Percentiles rank a stretch among this genome's conserved stretches.
phyloP scores from a whole-genome alignment of 2,329 filamentous ascomycete species.

The Verticillium klebahnii region DNA sequence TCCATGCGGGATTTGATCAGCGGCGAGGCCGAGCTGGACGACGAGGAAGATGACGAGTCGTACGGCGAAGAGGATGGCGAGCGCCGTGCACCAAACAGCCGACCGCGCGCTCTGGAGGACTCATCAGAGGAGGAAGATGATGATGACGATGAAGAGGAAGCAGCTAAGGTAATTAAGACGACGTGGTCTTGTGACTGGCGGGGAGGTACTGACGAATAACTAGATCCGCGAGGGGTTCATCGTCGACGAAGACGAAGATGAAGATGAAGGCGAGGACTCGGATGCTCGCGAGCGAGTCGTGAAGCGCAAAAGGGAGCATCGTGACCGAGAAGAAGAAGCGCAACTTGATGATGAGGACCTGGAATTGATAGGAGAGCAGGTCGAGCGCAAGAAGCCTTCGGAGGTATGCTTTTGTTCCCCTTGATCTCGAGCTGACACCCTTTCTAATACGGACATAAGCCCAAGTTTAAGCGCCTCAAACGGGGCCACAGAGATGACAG shows the following conservation, averaged over 20 bases:
- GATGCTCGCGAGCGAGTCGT: constrained; percentile 50
- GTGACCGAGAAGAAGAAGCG: constrained; percentile 78
- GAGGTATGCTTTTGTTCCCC: constrained; percentile 52
- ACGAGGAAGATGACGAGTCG: constrained; percentile 80
- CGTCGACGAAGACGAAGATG: constrained; percentile 84
- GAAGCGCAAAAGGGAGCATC: constrained; percentile 71
- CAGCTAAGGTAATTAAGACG: constrained; percentile 57
- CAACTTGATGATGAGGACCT: constrained; percentile 94
- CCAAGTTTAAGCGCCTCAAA: constrained; percentile 95
- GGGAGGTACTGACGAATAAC: not conserved
- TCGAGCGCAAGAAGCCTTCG: constrained; percentile 57
- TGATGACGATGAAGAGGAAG: constrained; percentile 85
- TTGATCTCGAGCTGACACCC: not conserved
- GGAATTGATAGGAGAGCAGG: constrained; percentile 81
- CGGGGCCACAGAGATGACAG: constrained; percentile 77
- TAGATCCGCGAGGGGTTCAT: constrained; percentile 95
- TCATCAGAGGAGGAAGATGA: constrained; percentile 91
- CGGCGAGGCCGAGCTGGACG: constrained; percentile 79
- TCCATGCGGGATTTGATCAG: constrained; percentile 75
- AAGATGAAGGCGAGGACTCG: constrained; percentile 59
- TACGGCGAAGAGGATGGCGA: constrained; percentile 73
- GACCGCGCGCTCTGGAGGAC: constrained; percentile 59
- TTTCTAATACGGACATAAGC: constrained; percentile 41
- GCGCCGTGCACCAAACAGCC: constrained; percentile 28
- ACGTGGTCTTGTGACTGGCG: not conserved